phyloP scores from a whole-genome alignment of 345 rosid species.

The Lepidium africanum region DNA sequence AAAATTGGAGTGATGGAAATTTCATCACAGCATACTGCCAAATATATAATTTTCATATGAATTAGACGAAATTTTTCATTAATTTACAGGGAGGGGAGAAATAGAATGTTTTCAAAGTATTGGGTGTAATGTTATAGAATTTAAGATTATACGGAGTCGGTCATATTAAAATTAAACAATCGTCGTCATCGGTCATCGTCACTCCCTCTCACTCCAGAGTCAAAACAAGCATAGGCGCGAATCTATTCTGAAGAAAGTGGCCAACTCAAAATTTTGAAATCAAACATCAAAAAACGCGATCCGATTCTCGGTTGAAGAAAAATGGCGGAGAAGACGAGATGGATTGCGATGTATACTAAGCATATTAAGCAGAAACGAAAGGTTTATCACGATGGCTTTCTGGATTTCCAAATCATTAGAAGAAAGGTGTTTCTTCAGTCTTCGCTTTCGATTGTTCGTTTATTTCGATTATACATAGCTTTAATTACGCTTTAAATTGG shows the following conservation, averaged over 20 bases:
- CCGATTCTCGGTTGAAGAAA: neutral
- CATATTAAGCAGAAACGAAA: conserved; percentile 78
- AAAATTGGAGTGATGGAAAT: too few relatives aligned
- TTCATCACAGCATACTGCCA: too few relatives aligned
- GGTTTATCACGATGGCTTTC: conserved; percentile 71
- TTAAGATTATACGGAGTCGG: neutral
- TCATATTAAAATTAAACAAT: neutral
- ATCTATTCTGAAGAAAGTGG: neutral
- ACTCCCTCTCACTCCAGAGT: neutral
- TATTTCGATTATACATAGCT: neutral
- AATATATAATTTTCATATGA: too few relatives aligned
- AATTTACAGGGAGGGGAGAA: neutral
- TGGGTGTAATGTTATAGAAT: neutral
- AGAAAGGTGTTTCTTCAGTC: conserved; percentile 40
- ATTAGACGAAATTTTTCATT: too few relatives aligned
- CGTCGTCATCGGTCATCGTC: neutral
- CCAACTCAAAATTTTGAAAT: neutral
- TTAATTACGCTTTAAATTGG: neutral
- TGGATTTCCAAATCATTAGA: conserved; percentile 40
- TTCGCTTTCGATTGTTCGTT: neutral
- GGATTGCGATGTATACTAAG: conserved; percentile 79
- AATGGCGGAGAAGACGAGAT: conserved; percentile 50
- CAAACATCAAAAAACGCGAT: neutral
- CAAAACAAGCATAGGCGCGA: neutral
- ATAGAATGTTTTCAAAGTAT: neutral